Percentiles rank a stretch among this genome's conserved stretches.
Conservation (phyloP, 2,329 filamentous ascomycete genomes). For the Truncatella angustata region DNA sequence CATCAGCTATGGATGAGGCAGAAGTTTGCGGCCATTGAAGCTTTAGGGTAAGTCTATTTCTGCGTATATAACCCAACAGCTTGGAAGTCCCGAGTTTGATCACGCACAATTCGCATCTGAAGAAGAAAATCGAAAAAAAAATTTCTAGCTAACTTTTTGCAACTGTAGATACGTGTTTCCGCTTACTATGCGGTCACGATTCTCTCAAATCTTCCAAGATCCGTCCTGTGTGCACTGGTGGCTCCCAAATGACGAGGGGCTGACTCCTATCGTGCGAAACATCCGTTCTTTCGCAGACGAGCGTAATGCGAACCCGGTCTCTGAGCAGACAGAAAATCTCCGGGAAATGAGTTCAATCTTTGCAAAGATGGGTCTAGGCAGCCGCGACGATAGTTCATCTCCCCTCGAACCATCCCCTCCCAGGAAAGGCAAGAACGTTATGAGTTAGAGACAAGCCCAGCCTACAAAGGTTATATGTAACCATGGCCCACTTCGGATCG, state of each 20-base stretch:
- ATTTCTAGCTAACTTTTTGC: slow-evolving; percentile 9
- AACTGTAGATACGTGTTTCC: slow-evolving; percentile 76
- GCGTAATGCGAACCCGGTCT: slow-evolving; percentile 60
- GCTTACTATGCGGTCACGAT: slow-evolving; percentile 66
- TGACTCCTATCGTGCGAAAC: slow-evolving; percentile 69
- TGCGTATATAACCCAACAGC: no score
- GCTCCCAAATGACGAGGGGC: slow-evolving; percentile 79
- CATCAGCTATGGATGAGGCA: slow-evolving; percentile 77
- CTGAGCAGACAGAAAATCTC: slow-evolving; percentile 61
- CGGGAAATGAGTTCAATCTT: slow-evolving; percentile 76
- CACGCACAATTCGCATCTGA: no score
- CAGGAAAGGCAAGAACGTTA: slow-evolving; percentile 7
- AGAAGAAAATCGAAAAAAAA: no score
- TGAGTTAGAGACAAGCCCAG: slow-evolving; percentile 4
- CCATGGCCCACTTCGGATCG: background rate
- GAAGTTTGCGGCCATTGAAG: slow-evolving; percentile 77
- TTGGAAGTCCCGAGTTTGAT: no score
- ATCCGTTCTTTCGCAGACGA: slow-evolving; percentile 82
- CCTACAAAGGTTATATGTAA: no score
- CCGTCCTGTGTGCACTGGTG: slow-evolving; percentile 78
- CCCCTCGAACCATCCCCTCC: slow-evolving; percentile 17
- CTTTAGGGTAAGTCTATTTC: slow-evolving; percentile 66
- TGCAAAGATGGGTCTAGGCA: slow-evolving; percentile 54
- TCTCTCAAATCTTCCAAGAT: slow-evolving; percentile 74
- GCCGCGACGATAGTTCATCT: slow-evolving; percentile 19